Base-by-base conservation (phyloP, 2,329 filamentous ascomycete species). In the Penicillium sp. region DNA sequence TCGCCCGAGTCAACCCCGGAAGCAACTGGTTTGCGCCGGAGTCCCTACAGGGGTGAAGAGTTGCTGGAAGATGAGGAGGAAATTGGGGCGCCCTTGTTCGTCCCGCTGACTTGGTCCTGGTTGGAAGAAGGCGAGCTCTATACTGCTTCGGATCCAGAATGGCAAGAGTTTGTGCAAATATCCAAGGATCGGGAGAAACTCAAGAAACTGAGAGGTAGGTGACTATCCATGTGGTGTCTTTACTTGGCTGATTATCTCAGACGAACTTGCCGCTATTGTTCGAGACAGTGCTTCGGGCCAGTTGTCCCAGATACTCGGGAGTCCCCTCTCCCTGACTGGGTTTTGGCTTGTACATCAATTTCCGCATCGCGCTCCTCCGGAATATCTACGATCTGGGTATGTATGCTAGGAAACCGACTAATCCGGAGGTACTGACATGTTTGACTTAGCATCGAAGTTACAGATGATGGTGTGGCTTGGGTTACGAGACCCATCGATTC, bases 261-360 rank as follows among this genome's bases (percentile, higher is more conserved):
- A 71, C 46, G 74, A 80, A 49, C 75, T 85, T 50, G 78, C 76
- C 14, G 69, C 77, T 4, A 64, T 78, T n/a, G 78, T 80, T 9
- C 67, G 76, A 29, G 65, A 65, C 31, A 70, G 78, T 13, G 78
- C 82, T 1, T 74, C 77, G 27, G 74, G 66, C 0, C 55, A 78
- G 2, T 68, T 86, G n/a, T 71, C 62, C 9, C 64, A 73, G 3
- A 72, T 78, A 33, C 78, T 78, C 31, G 85, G 84, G 10, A 76
- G 76, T 26, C 72, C 78, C 0, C 77, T 84, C 49, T 76, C 75
- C 37, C 59, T 87, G 29, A 77, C 76, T 33, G 80, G 80, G 55
- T 78, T 75, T 50, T 88, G 85, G 86, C 76, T 90, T 27, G 81
- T 88, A 42, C 76, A 88, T 26, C 79, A 85, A 49, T 89, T 84